Evolutionary conservation across 1,139 yeast species (phyloP).

Genomic region (Protomyces macrosporus): DNA sequence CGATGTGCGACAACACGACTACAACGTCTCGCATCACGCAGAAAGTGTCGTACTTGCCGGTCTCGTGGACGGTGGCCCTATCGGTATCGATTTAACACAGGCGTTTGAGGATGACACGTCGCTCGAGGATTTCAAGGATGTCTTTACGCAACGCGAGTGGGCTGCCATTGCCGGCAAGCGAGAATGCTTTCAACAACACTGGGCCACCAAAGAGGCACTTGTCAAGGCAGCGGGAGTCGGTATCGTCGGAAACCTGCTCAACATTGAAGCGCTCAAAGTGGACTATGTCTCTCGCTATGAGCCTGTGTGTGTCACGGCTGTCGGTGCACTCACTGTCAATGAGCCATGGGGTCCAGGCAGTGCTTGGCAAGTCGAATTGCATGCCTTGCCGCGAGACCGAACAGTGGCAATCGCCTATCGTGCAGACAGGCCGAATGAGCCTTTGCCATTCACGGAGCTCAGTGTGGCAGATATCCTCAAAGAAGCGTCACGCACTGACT

Average conservation of each 20-base stretch:
- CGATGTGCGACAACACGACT: slow-evolving; percentile 27
- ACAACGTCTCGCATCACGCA: slow-evolving; percentile 32
- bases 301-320: background rate
- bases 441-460: background rate
- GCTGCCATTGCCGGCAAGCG: background rate
- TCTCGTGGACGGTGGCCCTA: slow-evolving; percentile 3
- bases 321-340: background rate
- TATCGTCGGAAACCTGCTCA: slow-evolving; percentile 26
- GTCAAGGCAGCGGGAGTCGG: slow-evolving; percentile 33
- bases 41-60: slow-evolving; percentile 29
- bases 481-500: background rate
- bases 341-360: background rate
- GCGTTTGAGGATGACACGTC: background rate
- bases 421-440: background rate
- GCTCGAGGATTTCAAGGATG: slow-evolving; percentile 30
- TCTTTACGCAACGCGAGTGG: slow-evolving; percentile 29
- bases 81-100: slow-evolving; percentile 31
- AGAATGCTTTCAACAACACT: slow-evolving; percentile 27
- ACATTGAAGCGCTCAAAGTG: slow-evolving; percentile 29
- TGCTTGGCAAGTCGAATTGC: background rate
- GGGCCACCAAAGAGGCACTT: slow-evolving; percentile 33
- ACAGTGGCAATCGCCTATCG: background rate
- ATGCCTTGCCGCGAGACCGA: background rate
- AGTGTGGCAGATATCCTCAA: background rate
- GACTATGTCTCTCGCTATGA: slow-evolving; percentile 1